Evolutionary conservation across 345 rosid species (phyloP).

Genomic region (Eucalyptus marginata): DNA sequence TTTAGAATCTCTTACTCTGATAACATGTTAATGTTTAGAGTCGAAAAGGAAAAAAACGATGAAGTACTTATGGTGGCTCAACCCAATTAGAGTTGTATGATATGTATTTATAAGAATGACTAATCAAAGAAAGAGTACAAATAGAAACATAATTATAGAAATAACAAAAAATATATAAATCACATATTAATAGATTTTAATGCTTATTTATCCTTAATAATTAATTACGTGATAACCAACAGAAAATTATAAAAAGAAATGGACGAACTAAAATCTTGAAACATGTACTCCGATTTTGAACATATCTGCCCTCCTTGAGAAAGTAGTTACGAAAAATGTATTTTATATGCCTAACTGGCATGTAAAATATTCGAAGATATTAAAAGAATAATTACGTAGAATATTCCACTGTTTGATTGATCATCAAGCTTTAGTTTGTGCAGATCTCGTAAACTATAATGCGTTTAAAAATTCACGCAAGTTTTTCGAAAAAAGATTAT

Average conservation of each 20-base stretch:
- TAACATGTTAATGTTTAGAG: too few relatives aligned
- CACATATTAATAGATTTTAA: too few relatives aligned
- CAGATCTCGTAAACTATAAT: not conserved
- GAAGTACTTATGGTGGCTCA: too few relatives aligned
- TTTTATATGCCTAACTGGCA: not conserved
- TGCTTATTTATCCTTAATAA: not conserved
- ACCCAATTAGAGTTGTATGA: too few relatives aligned
- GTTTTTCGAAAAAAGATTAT: not conserved
- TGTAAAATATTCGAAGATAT: not conserved
- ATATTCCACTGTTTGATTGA: not conserved
- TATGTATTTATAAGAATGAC: too few relatives aligned
- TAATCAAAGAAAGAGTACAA: too few relatives aligned
- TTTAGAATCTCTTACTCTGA: too few relatives aligned
- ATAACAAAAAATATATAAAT: too few relatives aligned
- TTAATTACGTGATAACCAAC: not conserved
- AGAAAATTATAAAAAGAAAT: not conserved
- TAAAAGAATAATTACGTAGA: not conserved
- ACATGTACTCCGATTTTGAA: not conserved
- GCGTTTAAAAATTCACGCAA: not conserved
- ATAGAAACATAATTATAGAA: too few relatives aligned
- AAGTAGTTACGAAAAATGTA: not conserved
- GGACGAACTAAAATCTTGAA: not conserved
- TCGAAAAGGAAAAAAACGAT: rapidly evolving
- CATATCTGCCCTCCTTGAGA: not conserved
- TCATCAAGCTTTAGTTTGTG: not conserved